phyloP scores from a whole-genome alignment of 805 yeast genomes.

The Candida sithepensis region DNA sequence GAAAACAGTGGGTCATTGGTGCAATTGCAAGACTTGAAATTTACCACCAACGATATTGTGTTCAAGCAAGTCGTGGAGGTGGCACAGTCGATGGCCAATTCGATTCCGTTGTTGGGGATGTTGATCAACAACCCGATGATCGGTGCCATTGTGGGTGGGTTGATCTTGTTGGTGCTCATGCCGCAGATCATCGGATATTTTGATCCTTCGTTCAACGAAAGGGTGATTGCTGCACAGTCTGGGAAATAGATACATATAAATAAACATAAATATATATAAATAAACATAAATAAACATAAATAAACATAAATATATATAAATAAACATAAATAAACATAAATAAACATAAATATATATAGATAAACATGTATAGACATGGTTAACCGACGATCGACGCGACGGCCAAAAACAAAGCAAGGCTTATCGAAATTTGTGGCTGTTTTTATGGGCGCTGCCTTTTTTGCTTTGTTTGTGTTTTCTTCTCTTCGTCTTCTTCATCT shows the following conservation, averaged over 20 bases:
- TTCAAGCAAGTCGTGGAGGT: conserved; percentile 17
- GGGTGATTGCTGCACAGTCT: conserved; percentile 15
- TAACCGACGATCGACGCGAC: too few relatives aligned
- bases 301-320: too few relatives aligned
- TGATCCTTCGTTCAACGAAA: conserved; percentile 27
- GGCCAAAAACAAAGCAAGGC: too few relatives aligned
- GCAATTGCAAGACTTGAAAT: conserved; percentile 7
- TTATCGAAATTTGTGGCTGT: too few relatives aligned
- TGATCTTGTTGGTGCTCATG: conserved; percentile 13
- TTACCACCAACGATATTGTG: conserved; percentile 9
- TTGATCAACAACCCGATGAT: conserved; percentile 18
- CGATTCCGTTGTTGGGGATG: conserved; percentile 20
- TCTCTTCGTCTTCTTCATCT: too few relatives aligned
- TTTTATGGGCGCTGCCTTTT: too few relatives aligned
- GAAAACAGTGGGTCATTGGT: conserved; percentile 1
- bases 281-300: too few relatives aligned
- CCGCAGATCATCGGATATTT: conserved; percentile 23
- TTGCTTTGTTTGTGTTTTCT: too few relatives aligned
- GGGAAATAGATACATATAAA: neutral
- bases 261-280: too few relatives aligned
- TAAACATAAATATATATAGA: too few relatives aligned
- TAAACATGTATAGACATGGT: too few relatives aligned
- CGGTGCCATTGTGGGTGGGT: conserved; percentile 5
- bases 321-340: too few relatives aligned
- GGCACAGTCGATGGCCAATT: conserved; percentile 9